These are phyloP conservation scores for Curvularia sp. DNA, from an alignment of 2,329 filamentous ascomycete genomes.

Conservation along the genomic window DNA sequence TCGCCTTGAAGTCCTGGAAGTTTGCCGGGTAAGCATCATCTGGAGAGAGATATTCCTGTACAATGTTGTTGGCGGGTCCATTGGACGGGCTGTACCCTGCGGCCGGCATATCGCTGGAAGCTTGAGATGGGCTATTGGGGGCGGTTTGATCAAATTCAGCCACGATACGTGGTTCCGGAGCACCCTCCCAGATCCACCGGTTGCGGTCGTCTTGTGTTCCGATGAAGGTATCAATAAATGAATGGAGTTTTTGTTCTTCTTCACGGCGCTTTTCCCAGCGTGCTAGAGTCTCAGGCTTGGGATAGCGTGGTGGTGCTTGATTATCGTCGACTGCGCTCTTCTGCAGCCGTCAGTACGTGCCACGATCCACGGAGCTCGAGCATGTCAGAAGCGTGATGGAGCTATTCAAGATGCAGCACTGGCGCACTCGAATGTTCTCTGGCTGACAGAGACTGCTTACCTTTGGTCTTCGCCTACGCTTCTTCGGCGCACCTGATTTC, in stretches of 20 bases:
- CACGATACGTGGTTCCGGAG: conserved; percentile 5
- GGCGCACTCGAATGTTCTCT: no score
- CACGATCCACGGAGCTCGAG: conserved; percentile 3
- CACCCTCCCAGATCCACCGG: conserved; percentile 23
- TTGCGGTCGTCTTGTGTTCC: conserved; percentile 21
- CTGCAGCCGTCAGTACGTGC: conserved; percentile 9
- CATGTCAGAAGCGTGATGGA: neutral
- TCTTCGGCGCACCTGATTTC: neutral
- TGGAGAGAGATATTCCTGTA: conserved; percentile 47
- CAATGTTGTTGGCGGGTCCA: conserved; percentile 42
- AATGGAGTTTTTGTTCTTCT: conserved; percentile 15
- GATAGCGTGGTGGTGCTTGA: neutral
- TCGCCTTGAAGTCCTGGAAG: conserved; percentile 42
- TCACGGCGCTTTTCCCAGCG: conserved; percentile 11
- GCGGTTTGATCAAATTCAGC: neutral
- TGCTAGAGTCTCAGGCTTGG: neutral
- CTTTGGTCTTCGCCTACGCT: neutral
- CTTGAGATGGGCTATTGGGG: neutral
- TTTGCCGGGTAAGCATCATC: conserved; percentile 37
- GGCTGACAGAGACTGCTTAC: neutral
- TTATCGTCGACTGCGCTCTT: conserved; percentile 3
- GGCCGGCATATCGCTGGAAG: conserved; percentile 27
- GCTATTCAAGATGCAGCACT: neutral
- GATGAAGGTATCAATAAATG: conserved; percentile 20
- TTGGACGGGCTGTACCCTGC: conserved; percentile 27